Evolutionary conservation across 2,329 filamentous ascomycete species (phyloP).

Genomic region (Cladosporium sp.): DNA sequence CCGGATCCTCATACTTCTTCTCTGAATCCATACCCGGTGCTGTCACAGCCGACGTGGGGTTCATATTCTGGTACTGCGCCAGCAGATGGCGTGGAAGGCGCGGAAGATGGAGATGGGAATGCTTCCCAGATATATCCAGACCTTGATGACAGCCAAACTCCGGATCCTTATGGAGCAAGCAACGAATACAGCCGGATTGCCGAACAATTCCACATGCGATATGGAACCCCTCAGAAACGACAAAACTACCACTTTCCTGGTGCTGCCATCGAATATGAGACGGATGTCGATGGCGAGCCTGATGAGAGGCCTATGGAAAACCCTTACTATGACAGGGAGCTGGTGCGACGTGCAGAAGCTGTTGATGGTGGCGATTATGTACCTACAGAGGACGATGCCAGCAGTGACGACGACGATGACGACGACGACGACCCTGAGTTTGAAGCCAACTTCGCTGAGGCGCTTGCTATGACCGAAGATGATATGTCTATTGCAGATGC

Average conservation of each 20-base stretch:
- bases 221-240: constrained; percentile 3
- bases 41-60: constrained; percentile 2
- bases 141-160: background rate
- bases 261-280: constrained; percentile 7
- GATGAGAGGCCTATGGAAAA: constrained; percentile 8
- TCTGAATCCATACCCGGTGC: constrained; percentile 1
- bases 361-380: constrained; percentile 10
- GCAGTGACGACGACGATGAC: background rate
- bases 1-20: constrained; percentile 5
- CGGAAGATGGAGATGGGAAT: background rate
- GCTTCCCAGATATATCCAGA: constrained; percentile 6
- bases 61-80: background rate
- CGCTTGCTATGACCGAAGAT: constrained; percentile 5
- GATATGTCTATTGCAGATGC: background rate
- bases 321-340: constrained; percentile 8
- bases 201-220: constrained; percentile 16
- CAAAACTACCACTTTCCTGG: constrained; percentile 8
- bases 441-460: constrained; percentile 4
- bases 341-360: constrained; percentile 2
- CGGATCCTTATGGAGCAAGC: constrained; percentile 6
- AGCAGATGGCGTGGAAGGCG: background rate
- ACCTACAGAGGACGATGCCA: constrained; percentile 5
- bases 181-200: constrained; percentile 12
- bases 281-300: constrained; percentile 3
- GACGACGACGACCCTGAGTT: constrained; percentile 8